A percentile compares a stretch with the other conserved stretches of the same genome.
Evolutionary conservation across 2,329 filamentous ascomycete species (phyloP).

Genomic region (Coleophoma eucalyptorum): DNA sequence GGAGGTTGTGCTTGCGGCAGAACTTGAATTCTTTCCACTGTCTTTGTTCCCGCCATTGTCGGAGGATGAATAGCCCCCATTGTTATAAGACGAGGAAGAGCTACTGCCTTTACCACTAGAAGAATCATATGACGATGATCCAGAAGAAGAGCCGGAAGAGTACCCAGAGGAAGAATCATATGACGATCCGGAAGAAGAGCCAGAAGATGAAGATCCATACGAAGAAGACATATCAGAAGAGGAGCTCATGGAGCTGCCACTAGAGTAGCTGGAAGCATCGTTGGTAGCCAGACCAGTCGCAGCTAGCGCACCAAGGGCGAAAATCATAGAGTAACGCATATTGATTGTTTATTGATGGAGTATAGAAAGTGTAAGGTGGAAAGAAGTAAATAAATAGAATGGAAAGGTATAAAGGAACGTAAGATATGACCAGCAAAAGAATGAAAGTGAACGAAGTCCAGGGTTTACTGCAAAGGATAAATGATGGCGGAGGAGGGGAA

Average conservation of each 20-base stretch:
- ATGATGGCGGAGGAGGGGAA: background rate
- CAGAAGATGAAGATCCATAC: background rate
- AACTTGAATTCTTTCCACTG: background rate
- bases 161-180: background rate
- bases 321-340: conserved; percentile 1
- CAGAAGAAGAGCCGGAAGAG: background rate
- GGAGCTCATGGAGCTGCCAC: background rate
- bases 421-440: conserved; percentile 1
- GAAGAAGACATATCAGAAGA: background rate
- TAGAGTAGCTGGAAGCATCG: background rate
- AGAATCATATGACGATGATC: background rate
- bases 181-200: background rate
- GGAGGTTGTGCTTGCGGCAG: background rate
- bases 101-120: background rate
- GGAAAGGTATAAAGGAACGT: background rate
- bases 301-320: background rate
- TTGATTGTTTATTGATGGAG: background rate
- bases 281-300: background rate
- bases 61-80: background rate
- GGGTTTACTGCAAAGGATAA: background rate
- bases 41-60: background rate
- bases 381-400: background rate
- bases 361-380: background rate
- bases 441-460: background rate
- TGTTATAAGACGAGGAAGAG: background rate